A percentile compares a stretch with the other conserved stretches of the same genome.
phyloP scores from a whole-genome alignment of 495 filamentous ascomycete genomes.

The Letharia lupina region DNA sequence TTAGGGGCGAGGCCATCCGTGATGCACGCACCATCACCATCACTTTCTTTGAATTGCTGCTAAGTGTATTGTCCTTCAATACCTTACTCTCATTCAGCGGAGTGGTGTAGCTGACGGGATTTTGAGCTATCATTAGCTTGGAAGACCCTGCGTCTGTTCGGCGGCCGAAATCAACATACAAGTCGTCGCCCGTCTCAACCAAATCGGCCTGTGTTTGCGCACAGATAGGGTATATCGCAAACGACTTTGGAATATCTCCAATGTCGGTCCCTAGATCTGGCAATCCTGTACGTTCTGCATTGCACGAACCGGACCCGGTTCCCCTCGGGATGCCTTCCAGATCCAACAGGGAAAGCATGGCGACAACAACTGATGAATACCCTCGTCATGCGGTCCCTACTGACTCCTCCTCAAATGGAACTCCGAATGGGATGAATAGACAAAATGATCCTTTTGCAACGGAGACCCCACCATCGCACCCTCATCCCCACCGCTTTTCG shows the following conservation, averaged over 20 bases:
- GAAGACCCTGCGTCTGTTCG: slow-evolving; percentile 8
- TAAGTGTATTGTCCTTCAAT: background rate
- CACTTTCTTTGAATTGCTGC: background rate
- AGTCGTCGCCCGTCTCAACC: slow-evolving; percentile 16
- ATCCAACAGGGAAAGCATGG: slow-evolving; percentile 8
- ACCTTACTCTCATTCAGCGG: background rate
- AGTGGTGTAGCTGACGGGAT: background rate
- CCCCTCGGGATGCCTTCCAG: background rate
- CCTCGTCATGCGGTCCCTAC: slow-evolving; percentile 2
- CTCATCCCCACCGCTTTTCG: slow-evolving; percentile 61
- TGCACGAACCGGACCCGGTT: background rate
- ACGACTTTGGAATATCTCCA: background rate
- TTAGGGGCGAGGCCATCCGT: background rate
- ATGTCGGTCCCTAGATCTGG: slow-evolving; percentile 1
- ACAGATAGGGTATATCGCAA: background rate
- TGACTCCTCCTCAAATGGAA: background rate
- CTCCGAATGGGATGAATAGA: slow-evolving; percentile 17
- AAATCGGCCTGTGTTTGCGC: slow-evolving; percentile 6
- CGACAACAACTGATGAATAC: slow-evolving; percentile 12
- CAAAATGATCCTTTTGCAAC: slow-evolving; percentile 45
- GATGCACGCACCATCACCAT: background rate
- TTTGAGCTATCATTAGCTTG: background rate
- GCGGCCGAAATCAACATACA: slow-evolving; percentile 14
- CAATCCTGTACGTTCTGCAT: slow-evolving; percentile 1
- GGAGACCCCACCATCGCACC: slow-evolving; percentile 29